Conservation (phyloP, 1,139 yeast genomes). For the Magnusiomyces magnusii region DNA sequence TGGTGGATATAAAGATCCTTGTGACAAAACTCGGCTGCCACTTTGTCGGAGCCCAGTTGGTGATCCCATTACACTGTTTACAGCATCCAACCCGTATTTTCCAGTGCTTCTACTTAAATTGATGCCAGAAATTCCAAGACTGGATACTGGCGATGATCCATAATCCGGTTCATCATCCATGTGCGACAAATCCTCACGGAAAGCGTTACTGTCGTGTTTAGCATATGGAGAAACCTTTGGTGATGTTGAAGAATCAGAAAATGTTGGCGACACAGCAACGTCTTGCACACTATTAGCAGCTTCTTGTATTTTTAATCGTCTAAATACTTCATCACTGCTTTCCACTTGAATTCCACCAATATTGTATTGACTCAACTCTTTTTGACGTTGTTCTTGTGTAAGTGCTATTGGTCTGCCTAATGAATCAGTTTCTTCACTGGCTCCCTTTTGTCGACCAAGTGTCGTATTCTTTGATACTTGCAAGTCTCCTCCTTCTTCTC, state of each 20-base stretch:
- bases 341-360: conserved; percentile 31
- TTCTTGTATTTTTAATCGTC: conserved; percentile 25
- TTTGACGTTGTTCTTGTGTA: not conserved
- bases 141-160: not conserved
- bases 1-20: not conserved
- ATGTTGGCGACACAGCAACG: conserved; percentile 19
- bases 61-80: not conserved
- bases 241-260: conserved; percentile 2
- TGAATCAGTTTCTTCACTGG: conserved; percentile 2
- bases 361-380: conserved; percentile 10
- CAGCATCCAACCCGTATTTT: not conserved
- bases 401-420: conserved; percentile 3
- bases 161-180: not conserved
- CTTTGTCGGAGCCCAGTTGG: not conserved
- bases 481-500: conserved; percentile 1
- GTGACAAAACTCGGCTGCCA: not conserved
- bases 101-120: not conserved
- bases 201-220: not conserved
- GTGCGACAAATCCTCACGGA: not conserved
- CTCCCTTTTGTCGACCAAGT: not conserved
- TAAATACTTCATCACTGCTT: conserved; percentile 26
- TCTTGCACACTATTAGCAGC: conserved; percentile 15
- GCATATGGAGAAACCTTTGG: not conserved
- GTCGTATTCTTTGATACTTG: not conserved
- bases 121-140: not conserved